Evolutionary conservation across 352 stramenopile species (phyloP), one percentile per base, ranked within the genome.

Genomic region (Discostella stelligera): DNA sequence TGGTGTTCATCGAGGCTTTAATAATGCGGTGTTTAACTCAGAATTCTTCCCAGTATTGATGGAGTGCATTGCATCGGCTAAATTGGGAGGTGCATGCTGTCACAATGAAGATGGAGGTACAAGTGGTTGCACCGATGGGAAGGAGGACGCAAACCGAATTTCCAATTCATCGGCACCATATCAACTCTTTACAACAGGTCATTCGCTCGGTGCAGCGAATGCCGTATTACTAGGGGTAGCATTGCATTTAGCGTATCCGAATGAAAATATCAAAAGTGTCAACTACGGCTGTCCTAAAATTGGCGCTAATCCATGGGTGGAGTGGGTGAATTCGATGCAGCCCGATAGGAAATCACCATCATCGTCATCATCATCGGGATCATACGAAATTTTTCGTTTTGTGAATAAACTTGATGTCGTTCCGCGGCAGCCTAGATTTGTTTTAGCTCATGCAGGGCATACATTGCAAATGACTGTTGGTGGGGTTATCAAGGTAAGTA

Each of bases 381-480:
- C 64, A 10, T 74, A 71, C 50, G 64, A 74, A 48, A 50, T 75
- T 23, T 93, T 84, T 69, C 68, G 84, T 16, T 83, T 93, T 49
- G 87, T 93, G 0, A 79, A 90, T 52, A 84, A 81, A 53, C 84
- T 82, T 64, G 87, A 93, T 76, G 32, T 93, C 2, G 77, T 93
- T 13, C 79, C 87, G 32, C 66, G 87, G 14, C 62, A 91, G 16
- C 87, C 87, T 1, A 74, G 87, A 30, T 71, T 70, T 18, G 13
- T 83, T n/a, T 89, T 90, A 71, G 30, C 83, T 49, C 87, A 93
- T 70, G 80, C 83, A 20, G 87, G 87, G 10, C 87, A 93, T 68
- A 93, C 87, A 20, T 70, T 93, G 30, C 84, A 93, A 82, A 77
- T 91, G 54, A 75, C 66, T 53, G 10, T 61, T 9, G 54, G 67